A percentile compares a stretch with the other conserved stretches of the same genome.
These are phyloP conservation scores for Candida awuae DNA, from an alignment of 805 yeast genomes.

Conservation along the genomic window DNA sequence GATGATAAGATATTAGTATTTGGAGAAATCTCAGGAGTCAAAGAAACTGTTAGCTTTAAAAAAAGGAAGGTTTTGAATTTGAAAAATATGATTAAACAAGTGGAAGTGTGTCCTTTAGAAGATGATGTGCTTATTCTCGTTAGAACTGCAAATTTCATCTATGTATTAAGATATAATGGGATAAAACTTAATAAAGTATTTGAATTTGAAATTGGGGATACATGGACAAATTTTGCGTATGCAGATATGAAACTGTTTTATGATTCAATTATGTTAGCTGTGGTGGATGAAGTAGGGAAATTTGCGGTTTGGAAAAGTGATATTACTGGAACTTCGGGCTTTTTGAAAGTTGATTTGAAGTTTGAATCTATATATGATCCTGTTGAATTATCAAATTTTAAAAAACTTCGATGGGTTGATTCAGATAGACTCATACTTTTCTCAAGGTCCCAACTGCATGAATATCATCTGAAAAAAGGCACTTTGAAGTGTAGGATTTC, in stretches of 20 bases:
- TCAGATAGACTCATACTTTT: slow-evolving; percentile 27
- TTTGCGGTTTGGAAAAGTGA: slow-evolving; percentile 35
- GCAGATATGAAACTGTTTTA: neutral
- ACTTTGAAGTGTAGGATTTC: slow-evolving; percentile 32
- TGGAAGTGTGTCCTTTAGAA: neutral
- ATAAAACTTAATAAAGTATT: slow-evolving; percentile 2
- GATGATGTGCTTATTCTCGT: neutral
- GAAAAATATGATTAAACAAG: neutral
- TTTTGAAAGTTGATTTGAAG: slow-evolving; percentile 5
- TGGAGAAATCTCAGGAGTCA: neutral
- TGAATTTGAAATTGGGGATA: slow-evolving; percentile 2
- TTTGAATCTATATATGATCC: slow-evolving; percentile 32
- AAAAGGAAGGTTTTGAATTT: neutral
- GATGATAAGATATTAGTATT: neutral
- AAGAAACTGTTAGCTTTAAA: neutral
- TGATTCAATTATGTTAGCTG: slow-evolving; percentile 26
- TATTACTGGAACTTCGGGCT: neutral
- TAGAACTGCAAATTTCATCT: neutral
- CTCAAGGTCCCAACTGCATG: slow-evolving; percentile 37
- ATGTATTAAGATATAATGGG: neutral
- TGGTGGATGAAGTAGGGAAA: slow-evolving; percentile 47
- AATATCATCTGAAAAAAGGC: slow-evolving; percentile 25
- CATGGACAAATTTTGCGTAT: slow-evolving; percentile 9
- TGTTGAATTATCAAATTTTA: slow-evolving; percentile 50
- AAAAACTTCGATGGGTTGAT: slow-evolving; percentile 40